phyloP scores from a whole-genome alignment of 441 rosid species.

The Biscutella laevigata region DNA sequence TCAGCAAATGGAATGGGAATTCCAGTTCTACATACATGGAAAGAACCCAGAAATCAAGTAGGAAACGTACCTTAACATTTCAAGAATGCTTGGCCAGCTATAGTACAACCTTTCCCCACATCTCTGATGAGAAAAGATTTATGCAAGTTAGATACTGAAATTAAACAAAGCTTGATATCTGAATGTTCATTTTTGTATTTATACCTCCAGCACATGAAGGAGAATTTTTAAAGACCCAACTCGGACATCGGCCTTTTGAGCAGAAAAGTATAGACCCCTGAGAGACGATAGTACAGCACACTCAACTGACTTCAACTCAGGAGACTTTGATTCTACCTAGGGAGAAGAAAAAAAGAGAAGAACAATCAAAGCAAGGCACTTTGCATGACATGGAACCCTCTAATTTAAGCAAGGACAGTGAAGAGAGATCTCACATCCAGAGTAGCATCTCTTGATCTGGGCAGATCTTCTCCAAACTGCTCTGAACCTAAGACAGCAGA shows the following conservation, averaged over 20 bases:
- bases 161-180: constrained; percentile 18
- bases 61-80: constrained; percentile 68
- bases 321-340: constrained; percentile 43
- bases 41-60: not conserved
- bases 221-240: constrained; percentile 93
- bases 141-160: constrained; percentile 17
- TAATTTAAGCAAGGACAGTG: constrained; percentile 16
- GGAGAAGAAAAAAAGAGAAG: constrained; percentile 21
- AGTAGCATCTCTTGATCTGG: constrained; percentile 34
- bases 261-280: constrained; percentile 70
- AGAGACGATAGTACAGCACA: constrained; percentile 85
- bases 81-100: constrained; percentile 93
- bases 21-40: not conserved
- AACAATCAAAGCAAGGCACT: constrained; percentile 15
- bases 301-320: constrained; percentile 62
- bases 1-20: constrained; percentile 12
- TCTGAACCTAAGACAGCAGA: constrained; percentile 89
- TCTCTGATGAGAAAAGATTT: constrained; percentile 44
- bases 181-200: constrained; percentile 19
- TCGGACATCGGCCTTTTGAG: constrained; percentile 74
- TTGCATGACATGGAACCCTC: constrained; percentile 12
- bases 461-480: constrained; percentile 52
- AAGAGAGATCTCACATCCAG: constrained; percentile 48
- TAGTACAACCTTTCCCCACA: constrained; percentile 79
- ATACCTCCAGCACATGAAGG: constrained; percentile 93